Evolutionary conservation across 148 eudicot species (phyloP).

Genomic region (Camellia japonica): DNA sequence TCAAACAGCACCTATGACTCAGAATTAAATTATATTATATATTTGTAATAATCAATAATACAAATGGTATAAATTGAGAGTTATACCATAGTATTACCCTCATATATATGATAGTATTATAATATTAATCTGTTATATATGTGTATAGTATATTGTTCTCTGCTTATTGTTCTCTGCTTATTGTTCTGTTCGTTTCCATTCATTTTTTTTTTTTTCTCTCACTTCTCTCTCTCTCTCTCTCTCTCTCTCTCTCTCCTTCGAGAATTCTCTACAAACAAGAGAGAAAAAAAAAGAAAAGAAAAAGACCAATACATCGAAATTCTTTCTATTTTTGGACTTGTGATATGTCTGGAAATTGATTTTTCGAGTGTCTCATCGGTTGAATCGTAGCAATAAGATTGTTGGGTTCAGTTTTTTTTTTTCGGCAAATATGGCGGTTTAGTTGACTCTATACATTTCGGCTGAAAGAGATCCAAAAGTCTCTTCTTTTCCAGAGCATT

Average conservation of each 20-base stretch:
- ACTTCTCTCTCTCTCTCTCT: neutral
- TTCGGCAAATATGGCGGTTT: neutral
- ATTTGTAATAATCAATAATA: no score
- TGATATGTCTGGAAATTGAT: neutral
- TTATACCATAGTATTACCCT: no score
- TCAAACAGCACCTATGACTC: no score
- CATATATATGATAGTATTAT: neutral
- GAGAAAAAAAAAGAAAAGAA: neutral
- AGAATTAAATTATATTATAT: no score
- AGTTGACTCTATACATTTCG: constrained; percentile 1
- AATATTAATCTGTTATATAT: neutral
- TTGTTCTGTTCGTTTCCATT: constrained; percentile 31
- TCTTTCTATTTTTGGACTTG: neutral
- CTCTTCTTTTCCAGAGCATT: neutral
- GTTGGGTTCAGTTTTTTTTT: neutral
- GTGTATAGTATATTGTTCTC: neutral
- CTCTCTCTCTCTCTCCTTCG: neutral
- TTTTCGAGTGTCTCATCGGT: neutral
- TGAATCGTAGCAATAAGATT: neutral
- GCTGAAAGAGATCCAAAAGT: constrained; percentile 6
- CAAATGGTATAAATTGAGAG: no score
- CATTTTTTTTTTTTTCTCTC: neutral
- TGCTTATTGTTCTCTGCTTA: constrained; percentile 13
- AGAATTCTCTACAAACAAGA: neutral
- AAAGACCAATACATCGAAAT: neutral